Evolutionary conservation across 495 filamentous ascomycete species (phyloP), one percentile per base, ranked within the genome.

Genomic region (Lepraria neglecta): DNA sequence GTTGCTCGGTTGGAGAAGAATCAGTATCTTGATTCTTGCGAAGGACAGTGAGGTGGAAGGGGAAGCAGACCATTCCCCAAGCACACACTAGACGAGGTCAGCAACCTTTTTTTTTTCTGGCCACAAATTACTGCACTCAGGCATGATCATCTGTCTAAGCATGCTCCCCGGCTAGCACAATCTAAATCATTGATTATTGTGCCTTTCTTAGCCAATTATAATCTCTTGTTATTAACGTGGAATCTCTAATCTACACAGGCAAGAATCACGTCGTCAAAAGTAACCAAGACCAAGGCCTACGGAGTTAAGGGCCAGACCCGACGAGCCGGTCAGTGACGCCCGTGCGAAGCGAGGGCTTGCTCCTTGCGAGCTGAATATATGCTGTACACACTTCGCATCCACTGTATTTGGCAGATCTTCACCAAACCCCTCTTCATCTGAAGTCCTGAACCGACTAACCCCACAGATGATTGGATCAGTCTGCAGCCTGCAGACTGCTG

Each of bases 281-380:
- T 47, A 21, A 47, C n/a, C n/a, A 12, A 10, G n/a, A 21, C 17
- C 44, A 17, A 47, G n/a, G 4, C 44, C n/a, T 7, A 14, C 19
- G 3, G n/a, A 21, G n/a, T 47, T n/a, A 7, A 5, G 7, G 44
- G 14, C n/a, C n/a, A n/a, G n/a, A n/a, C n/a, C n/a, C n/a, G n/a
- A n/a, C n/a, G n/a, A 46, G 6, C 17, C 17, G 44, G n/a, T 1
- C n/a, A 47, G n/a, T 21, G n/a, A 47, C 2, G 44, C 6, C 44
- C n/a, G n/a, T 19, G 44, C n/a, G n/a, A 47, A 47, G 44, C 44
- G 44, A 47, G 44, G 44, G 44, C 44, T 47, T 47, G 44, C n/a
- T 47, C n/a, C 44, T 47, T 3, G n/a, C 44, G n/a, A 47, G n/a
- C 44, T 47, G 44, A 47, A 12, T 21, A 1, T 21, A 21, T 21